Percentiles rank a stretch among this genome's conserved stretches.
These are phyloP conservation scores for Daldinia bambusicola DNA, from an alignment of 495 filamentous ascomycete species.

Conservation along the genomic window DNA sequence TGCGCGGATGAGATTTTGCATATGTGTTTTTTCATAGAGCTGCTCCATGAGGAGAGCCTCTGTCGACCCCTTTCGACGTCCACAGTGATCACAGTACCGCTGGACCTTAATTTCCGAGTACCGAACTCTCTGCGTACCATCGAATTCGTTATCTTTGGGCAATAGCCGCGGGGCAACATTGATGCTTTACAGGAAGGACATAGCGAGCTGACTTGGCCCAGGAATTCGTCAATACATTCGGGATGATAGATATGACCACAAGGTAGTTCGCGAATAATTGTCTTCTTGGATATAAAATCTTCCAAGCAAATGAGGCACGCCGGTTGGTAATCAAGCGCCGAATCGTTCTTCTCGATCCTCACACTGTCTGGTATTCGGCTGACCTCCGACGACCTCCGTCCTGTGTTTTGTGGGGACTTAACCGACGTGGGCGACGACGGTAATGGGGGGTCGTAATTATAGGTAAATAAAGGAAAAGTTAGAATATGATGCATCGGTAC, in stretches of 20 bases:
- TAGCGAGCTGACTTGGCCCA: constrained; percentile 74
- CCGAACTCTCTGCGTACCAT: constrained; percentile 81
- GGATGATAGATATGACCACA: constrained; percentile 94
- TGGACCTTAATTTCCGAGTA: constrained; percentile 57
- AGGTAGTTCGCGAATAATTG: constrained; percentile 82
- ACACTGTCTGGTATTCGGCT: constrained; percentile 24
- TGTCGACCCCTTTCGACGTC: constrained; percentile 39
- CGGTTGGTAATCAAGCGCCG: constrained; percentile 69
- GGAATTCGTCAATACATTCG: constrained; percentile 84
- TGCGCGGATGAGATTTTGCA: constrained; percentile 32
- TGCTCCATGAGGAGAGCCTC: constrained; percentile 41
- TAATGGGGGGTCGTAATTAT: constrained; percentile 60
- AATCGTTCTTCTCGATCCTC: constrained; percentile 31
- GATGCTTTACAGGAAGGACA: constrained; percentile 89
- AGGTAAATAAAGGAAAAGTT: constrained; percentile 78
- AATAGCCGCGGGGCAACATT: constrained; percentile 73
- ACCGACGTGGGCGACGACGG: constrained; percentile 30
- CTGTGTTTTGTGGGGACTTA: constrained; percentile 23
- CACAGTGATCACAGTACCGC: constrained; percentile 27
- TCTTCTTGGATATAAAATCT: constrained; percentile 71
- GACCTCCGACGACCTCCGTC: constrained; percentile 38
- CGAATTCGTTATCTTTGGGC: constrained; percentile 78
- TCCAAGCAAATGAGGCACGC: constrained; percentile 89
- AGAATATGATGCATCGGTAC: constrained; percentile 76
- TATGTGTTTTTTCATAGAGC: constrained; percentile 40